These are phyloP conservation scores for Camellia japonica DNA, from an alignment of 148 eudicot genomes.

Conservation along the genomic window DNA sequence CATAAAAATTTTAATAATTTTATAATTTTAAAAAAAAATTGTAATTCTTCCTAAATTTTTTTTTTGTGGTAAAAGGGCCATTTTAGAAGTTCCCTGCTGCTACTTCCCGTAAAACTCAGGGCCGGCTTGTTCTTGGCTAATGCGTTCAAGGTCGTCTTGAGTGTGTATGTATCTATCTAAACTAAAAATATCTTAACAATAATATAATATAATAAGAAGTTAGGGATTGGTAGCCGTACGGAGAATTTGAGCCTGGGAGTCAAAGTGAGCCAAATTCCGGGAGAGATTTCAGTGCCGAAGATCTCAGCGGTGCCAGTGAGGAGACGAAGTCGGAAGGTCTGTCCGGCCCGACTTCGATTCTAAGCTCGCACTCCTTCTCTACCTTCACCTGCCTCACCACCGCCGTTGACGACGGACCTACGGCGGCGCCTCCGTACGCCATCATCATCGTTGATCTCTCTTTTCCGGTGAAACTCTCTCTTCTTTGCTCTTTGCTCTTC, in stretches of 20 bases:
- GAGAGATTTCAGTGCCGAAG: constrained; percentile 84
- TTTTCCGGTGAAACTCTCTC: neutral
- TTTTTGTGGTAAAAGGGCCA: too few relatives aligned
- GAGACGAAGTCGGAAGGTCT: constrained; percentile 64
- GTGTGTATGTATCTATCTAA: too few relatives aligned
- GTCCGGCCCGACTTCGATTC: constrained; percentile 69
- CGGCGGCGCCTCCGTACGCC: constrained; percentile 49
- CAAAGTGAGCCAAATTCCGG: constrained; percentile 75
- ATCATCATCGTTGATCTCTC: constrained; percentile 13
- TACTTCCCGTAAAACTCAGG: too few relatives aligned
- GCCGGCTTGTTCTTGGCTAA: too few relatives aligned
- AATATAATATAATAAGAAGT: neutral
- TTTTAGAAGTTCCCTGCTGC: too few relatives aligned
- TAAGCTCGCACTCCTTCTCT: constrained; percentile 80
- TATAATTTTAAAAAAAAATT: too few relatives aligned
- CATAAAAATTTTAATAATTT: too few relatives aligned
- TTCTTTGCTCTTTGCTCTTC: neutral
- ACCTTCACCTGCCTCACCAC: constrained; percentile 66
- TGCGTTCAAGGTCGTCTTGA: neutral
- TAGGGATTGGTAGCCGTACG: constrained; percentile 33
- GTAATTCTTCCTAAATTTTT: too few relatives aligned
- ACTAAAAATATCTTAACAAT: neutral
- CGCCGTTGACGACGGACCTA: constrained; percentile 28
- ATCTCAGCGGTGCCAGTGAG: constrained; percentile 81
- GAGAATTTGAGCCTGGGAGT: constrained; percentile 92